Conservation (phyloP, 163 green algal genomes). For the Scenedesmus sp. region DNA sequence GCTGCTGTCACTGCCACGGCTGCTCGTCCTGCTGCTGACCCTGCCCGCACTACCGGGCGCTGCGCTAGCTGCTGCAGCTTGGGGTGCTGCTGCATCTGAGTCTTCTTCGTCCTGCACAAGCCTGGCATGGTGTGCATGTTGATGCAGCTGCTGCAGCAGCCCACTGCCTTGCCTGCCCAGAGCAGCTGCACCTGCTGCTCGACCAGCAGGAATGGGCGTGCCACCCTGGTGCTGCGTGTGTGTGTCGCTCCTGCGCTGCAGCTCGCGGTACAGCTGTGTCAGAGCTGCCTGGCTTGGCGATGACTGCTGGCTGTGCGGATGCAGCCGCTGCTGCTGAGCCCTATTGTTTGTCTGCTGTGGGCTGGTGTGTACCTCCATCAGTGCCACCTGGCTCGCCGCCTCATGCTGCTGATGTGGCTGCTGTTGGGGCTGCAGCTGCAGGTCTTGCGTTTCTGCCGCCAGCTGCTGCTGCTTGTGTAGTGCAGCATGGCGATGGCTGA, state of each 20-base stretch:
- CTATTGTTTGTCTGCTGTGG: not conserved
- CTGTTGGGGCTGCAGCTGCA: not conserved
- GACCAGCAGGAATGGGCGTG: not conserved
- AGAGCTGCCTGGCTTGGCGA: not conserved
- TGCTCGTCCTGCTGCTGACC: not conserved
- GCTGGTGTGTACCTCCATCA: not conserved
- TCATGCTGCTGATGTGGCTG: not conserved
- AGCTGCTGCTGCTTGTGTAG: conserved; percentile 9
- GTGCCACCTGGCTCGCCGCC: not conserved
- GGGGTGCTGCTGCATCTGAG: not conserved
- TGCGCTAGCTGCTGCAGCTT: not conserved
- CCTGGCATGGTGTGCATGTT: not conserved
- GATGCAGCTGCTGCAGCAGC: not conserved
- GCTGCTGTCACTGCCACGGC: not conserved
- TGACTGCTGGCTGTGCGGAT: not conserved
- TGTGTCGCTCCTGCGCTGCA: not conserved
- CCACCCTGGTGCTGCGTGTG: not conserved
- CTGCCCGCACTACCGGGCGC: not conserved
- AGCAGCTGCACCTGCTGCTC: not conserved
- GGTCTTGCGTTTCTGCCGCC: not conserved
- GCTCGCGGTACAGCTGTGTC: not conserved
- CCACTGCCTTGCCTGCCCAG: not conserved
- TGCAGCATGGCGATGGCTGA: not conserved
- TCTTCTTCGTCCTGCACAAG: not conserved
- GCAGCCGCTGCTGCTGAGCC: not conserved